These are phyloP conservation scores for Neocatenulostroma microsporum DNA, from an alignment of 2,329 filamentous ascomycete genomes.

Conservation along the genomic window DNA sequence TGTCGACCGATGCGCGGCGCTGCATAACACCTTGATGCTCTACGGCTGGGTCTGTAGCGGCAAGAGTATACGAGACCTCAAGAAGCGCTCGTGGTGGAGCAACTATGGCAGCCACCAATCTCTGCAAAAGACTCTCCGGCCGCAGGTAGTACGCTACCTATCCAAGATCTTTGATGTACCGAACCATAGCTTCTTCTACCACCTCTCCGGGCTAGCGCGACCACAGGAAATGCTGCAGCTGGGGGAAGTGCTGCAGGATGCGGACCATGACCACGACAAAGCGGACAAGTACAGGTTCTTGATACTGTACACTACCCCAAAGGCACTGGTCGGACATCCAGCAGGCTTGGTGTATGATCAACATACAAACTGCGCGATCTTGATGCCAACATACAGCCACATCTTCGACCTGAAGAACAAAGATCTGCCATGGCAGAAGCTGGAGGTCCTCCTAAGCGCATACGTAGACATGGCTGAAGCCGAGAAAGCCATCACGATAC, in stretches of 20 bases:
- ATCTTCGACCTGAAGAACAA: slow-evolving; percentile 24
- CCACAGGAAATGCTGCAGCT: slow-evolving; percentile 23
- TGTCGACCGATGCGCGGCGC: slow-evolving; percentile 25
- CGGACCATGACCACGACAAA: slow-evolving; percentile 16
- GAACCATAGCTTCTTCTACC: slow-evolving; percentile 27
- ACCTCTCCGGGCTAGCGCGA: slow-evolving; percentile 23
- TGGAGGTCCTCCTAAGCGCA: slow-evolving; percentile 27
- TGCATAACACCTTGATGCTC: slow-evolving; percentile 29
- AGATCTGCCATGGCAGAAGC: slow-evolving; percentile 27
- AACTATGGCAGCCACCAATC: slow-evolving; percentile 22
- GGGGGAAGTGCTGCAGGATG: slow-evolving; percentile 24
- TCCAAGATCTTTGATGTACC: slow-evolving; percentile 28
- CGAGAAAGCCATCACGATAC: slow-evolving; percentile 27
- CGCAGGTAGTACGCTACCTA: slow-evolving; percentile 23
- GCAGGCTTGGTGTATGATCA: slow-evolving; percentile 28
- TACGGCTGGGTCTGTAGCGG: slow-evolving; percentile 29
- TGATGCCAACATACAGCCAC: slow-evolving; percentile 30
- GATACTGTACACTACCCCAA: slow-evolving; percentile 24
- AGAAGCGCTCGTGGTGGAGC: slow-evolving; percentile 27
- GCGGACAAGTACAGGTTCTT: slow-evolving; percentile 25
- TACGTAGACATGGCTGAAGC: slow-evolving; percentile 30
- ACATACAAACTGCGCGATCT: slow-evolving; percentile 21
- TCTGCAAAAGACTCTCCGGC: slow-evolving; percentile 21
- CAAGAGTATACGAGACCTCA: slow-evolving; percentile 23
- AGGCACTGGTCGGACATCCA: slow-evolving; percentile 24